phyloP scores from a whole-genome alignment of 768 basidiomycete species.

The Strobilomyces confusus region DNA sequence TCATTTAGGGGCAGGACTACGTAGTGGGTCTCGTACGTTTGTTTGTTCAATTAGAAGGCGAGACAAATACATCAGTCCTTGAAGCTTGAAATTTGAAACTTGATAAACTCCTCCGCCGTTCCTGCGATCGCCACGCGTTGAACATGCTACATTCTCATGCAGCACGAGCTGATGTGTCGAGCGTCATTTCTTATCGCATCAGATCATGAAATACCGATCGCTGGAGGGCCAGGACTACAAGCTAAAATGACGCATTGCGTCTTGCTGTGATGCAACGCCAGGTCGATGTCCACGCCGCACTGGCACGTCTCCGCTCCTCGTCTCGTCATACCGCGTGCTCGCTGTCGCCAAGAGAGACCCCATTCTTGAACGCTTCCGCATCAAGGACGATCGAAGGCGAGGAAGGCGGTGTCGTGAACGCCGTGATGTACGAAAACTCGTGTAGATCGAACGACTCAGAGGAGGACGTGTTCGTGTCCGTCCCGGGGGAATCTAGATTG shows the following conservation, averaged over 20 bases:
- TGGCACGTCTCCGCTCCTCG: slow-evolving; percentile 11
- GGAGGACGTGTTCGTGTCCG: slow-evolving; percentile 7
- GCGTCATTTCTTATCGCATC: slow-evolving; percentile 20
- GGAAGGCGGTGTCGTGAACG: slow-evolving; percentile 29
- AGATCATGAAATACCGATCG: slow-evolving; percentile 21
- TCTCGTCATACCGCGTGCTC: slow-evolving; percentile 13
- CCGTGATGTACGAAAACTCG: slow-evolving; percentile 31
- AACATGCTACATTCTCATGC: slow-evolving; percentile 13
- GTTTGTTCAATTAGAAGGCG: slow-evolving; percentile 6
- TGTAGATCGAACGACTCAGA: slow-evolving; percentile 23
- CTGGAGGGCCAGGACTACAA: slow-evolving; percentile 11
- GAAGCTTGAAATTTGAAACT: no score
- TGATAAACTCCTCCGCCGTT: not conserved
- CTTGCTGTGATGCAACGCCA: slow-evolving; percentile 3
- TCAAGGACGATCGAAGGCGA: slow-evolving; percentile 19
- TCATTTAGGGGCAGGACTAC: slow-evolving; percentile 1
- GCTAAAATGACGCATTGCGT: slow-evolving; percentile 3
- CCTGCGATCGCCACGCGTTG: slow-evolving; percentile 18
- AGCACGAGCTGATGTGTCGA: not conserved
- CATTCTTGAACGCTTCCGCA: slow-evolving; percentile 10
- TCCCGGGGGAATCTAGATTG: slow-evolving; percentile 10
- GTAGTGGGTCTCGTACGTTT: slow-evolving; percentile 13
- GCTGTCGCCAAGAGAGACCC: slow-evolving; percentile 3
- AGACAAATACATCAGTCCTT: not conserved
- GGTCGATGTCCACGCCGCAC: slow-evolving; percentile 1